A percentile compares a stretch with the other conserved stretches of the same genome.
Evolutionary conservation across 352 stramenopile genomes (phyloP).

Genomic region (Globisporangium spinosum): DNA sequence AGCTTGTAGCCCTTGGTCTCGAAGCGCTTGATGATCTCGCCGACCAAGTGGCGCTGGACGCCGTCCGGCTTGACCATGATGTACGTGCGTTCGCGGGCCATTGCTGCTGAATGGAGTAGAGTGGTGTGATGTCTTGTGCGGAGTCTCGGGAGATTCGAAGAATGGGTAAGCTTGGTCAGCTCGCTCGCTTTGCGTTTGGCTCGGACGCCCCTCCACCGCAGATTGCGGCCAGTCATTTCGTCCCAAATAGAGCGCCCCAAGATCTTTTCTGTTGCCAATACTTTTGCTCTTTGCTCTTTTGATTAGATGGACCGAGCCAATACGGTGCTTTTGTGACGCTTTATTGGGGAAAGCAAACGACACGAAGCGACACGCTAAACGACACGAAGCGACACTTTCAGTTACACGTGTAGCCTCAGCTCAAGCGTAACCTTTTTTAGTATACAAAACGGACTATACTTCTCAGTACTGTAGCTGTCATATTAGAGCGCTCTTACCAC

Average conservation of each 20-base stretch:
- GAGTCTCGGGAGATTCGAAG: slow-evolving; percentile 10
- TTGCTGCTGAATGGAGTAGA: slow-evolving; percentile 11
- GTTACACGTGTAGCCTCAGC: no score
- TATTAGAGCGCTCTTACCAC: not conserved
- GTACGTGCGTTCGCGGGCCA: slow-evolving; percentile 67
- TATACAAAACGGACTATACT: no score
- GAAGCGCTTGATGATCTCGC: slow-evolving; percentile 97
- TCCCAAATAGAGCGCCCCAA: not conserved
- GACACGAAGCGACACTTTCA: no score
- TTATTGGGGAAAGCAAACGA: no score
- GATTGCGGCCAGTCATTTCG: slow-evolving; percentile 15
- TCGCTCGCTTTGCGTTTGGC: not conserved
- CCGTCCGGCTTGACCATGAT: slow-evolving; percentile 98
- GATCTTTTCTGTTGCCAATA: not conserved
- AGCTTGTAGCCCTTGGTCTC: slow-evolving; percentile 96
- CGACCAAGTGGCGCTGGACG: slow-evolving; percentile 93
- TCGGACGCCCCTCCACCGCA: slow-evolving; percentile 9
- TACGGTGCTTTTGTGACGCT: not conserved
- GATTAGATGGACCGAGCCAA: not conserved
- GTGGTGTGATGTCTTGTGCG: slow-evolving; percentile 10
- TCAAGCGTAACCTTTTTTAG: no score
- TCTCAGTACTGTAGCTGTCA: not conserved
- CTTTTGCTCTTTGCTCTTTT: not conserved
- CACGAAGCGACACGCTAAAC: no score
- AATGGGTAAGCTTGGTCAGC: slow-evolving; percentile 1